Conservation (phyloP, 2,329 filamentous ascomycete genomes). For the Aspergillus tamarii region DNA sequence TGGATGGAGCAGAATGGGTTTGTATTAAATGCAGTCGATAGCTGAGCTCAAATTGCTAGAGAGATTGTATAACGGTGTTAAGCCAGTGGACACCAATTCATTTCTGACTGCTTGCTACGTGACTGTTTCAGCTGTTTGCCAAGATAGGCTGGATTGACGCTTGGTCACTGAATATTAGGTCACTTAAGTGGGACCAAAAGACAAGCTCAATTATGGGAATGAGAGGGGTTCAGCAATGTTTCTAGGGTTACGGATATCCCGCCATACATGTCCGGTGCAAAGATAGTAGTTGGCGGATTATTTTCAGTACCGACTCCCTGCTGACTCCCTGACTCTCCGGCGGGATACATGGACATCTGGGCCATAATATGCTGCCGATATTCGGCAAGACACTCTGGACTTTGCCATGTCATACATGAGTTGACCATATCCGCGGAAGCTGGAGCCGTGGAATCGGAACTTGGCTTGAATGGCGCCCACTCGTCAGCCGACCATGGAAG, state of each 20-base stretch:
- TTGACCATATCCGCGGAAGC: neutral
- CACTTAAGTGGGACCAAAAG: neutral
- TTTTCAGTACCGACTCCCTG: neutral
- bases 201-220: neutral
- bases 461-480: slow-evolving; percentile 1
- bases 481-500: slow-evolving; percentile 15
- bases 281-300: neutral
- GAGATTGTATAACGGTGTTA: too few relatives aligned
- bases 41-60: neutral
- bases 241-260: neutral
- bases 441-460: neutral
- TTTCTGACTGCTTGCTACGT: neutral
- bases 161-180: neutral
- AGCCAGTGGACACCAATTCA: too few relatives aligned
- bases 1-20: slow-evolving; percentile 55
- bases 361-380: slow-evolving; percentile 29
- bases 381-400: slow-evolving; percentile 22
- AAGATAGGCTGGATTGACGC: neutral
- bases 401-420: slow-evolving; percentile 19
- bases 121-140: neutral
- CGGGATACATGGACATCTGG: neutral
- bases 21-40: neutral
- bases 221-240: neutral
- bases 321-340: neutral
- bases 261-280: neutral